A percentile compares a stretch with the other conserved stretches of the same genome.
phyloP scores from a whole-genome alignment of 257 asterid species.

The Salvia hispanica region DNA sequence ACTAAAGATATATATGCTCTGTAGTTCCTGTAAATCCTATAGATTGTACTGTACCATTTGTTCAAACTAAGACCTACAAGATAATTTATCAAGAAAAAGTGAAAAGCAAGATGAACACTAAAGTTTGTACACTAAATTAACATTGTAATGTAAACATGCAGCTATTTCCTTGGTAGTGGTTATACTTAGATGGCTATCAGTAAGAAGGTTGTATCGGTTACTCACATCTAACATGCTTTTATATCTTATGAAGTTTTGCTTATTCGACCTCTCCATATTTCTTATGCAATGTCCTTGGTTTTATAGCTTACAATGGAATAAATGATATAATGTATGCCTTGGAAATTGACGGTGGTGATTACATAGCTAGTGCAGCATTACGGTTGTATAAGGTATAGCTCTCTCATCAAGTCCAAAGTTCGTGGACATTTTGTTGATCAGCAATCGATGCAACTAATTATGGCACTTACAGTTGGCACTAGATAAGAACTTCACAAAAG shows the following conservation, averaged over 20 bases:
- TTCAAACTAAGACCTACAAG: constrained; percentile 1
- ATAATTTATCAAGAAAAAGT: neutral
- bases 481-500: constrained; percentile 77
- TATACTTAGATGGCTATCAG: constrained; percentile 15
- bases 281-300: constrained; percentile 20
- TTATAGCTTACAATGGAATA: constrained; percentile 60
- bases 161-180: constrained; percentile 10
- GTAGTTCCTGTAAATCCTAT: constrained; percentile 4
- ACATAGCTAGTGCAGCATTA: constrained; percentile 50
- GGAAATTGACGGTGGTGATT: constrained; percentile 69
- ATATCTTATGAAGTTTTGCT: neutral
- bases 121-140: constrained; percentile 4
- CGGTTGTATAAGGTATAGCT: constrained; percentile 53
- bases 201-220: constrained; percentile 3
- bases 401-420: constrained; percentile 19
- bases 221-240: constrained; percentile 13
- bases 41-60: constrained; percentile 2
- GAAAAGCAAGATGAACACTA: constrained; percentile 11
- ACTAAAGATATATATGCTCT: neutral
- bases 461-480: constrained; percentile 60
- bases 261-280: constrained; percentile 5
- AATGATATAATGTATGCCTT: constrained; percentile 42
- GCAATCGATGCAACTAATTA: neutral
- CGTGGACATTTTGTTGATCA: constrained; percentile 16
- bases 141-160: constrained; percentile 11